These are phyloP conservation scores for Musa troglodytarum DNA, from an alignment of 176 grass and related monocot species.

Conservation along the genomic window DNA sequence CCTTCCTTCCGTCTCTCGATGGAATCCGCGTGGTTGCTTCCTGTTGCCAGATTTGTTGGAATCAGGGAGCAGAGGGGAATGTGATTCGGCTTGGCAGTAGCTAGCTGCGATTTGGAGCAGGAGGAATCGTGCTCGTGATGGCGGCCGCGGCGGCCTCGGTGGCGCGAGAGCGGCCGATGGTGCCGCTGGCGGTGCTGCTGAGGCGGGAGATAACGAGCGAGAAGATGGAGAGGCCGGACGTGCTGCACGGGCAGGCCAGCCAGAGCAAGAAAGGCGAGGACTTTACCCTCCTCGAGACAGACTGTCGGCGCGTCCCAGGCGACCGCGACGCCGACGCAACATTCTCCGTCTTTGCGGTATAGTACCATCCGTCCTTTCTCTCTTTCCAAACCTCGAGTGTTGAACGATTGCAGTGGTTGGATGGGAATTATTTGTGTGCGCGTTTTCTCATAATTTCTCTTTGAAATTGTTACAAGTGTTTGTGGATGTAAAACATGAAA, in stretches of 20 bases:
- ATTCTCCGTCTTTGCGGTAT: conserved; percentile 60
- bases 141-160: conserved; percentile 30
- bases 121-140: conserved; percentile 21
- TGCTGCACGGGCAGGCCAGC: conserved; percentile 22
- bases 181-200: conserved; percentile 31
- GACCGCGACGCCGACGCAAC: conserved; percentile 30
- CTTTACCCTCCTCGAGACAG: conserved; percentile 51
- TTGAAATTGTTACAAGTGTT: neutral
- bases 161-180: neutral
- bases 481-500: neutral
- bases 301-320: conserved; percentile 39
- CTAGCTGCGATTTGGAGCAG: neutral
- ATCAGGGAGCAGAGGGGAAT: neutral
- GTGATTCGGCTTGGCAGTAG: neutral
- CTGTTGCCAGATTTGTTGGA: neutral
- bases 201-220: conserved; percentile 26
- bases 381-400: neutral
- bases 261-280: conserved; percentile 89
- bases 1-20: neutral
- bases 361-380: too few relatives aligned
- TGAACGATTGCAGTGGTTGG: neutral
- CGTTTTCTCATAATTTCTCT: neutral
- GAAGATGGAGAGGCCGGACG: conserved; percentile 21
- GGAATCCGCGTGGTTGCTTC: neutral
- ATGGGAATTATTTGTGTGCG: neutral